phyloP scores from a whole-genome alignment of 176 grass and related monocot genomes.

The Dendrocalamus sinicus region DNA sequence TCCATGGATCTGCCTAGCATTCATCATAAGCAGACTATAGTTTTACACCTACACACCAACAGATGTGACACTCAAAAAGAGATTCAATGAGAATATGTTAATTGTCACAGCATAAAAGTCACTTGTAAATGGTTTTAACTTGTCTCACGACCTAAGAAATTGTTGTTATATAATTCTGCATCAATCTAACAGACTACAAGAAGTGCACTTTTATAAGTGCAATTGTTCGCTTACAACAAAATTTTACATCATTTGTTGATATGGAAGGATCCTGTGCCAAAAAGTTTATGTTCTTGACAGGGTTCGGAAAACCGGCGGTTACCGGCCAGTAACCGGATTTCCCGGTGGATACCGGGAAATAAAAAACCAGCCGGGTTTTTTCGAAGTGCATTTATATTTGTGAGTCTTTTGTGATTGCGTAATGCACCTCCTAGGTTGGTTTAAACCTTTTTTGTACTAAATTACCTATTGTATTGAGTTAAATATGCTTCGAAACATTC shows the following conservation, averaged over 20 bases:
- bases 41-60: neutral
- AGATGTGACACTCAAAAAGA: neutral
- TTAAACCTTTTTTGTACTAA: no score
- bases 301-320: no score
- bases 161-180: neutral
- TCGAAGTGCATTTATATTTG: no score
- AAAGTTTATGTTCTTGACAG: no score
- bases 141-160: neutral
- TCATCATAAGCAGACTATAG: neutral
- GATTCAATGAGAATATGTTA: neutral
- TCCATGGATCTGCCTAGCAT: neutral
- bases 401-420: no score
- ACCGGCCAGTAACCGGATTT: no score
- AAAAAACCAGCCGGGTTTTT: no score
- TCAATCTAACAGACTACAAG: neutral
- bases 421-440: no score
- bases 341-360: no score
- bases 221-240: neutral
- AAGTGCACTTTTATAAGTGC: neutral
- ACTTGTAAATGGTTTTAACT: slow-evolving; percentile 2
- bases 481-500: no score
- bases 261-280: no score
- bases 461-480: no score
- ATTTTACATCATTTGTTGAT: neutral
- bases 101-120: neutral